Evolutionary conservation across 2,329 filamentous ascomycete species (phyloP), one percentile per base, ranked within the genome.

Genomic region (Diaporthe sp.): DNA sequence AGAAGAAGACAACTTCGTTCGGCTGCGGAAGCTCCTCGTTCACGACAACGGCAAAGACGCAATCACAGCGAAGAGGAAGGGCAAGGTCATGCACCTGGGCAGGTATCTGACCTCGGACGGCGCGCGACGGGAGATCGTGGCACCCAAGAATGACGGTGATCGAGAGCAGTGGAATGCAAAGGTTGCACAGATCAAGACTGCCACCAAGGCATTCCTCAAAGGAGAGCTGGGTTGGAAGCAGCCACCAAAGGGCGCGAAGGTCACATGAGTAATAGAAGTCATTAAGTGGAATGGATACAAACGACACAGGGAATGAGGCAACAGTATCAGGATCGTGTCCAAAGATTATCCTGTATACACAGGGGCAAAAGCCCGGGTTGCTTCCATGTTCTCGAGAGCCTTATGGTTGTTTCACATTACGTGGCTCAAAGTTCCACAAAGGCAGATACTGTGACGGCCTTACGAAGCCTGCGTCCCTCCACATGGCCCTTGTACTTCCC

Each of bases 1-100:
- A 4, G 81, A 82, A 31, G 77, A 81, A 58, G 79, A 81, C 34
- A 81, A 80, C 34, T 60, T 81, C 71, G 53, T 80, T 39, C 78
- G 79, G 37, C 67, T 82, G 22, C 79, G 78, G 62, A 72, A 77
- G 37, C 77, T 78, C 3, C 42, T 81, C 9, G 13, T 75, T 12
- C 60, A 71, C n/a, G 75, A 75, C 28, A 71, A 77, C 9, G 77
- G 67, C 15, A 57, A 62, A 25, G 57, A 68, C 12, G 19, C 34
- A 0, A 57, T 71, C 6, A 67, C 74, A 7, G 68, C 75, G 0
- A 74, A 55, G 1, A 78, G 79, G 6, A 82, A 79, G 62, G 80
- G 77, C 7, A 61, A 76, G 57, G 75, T 82, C 8, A 15, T 82
- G 72, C 80, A 81, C 28, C 71, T 82, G 13, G 81, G 83, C 9